Percentiles rank a stretch among this genome's conserved stretches.
Evolutionary conservation across 805 yeast genomes (phyloP).

Genomic region (Candida nanaspora): DNA sequence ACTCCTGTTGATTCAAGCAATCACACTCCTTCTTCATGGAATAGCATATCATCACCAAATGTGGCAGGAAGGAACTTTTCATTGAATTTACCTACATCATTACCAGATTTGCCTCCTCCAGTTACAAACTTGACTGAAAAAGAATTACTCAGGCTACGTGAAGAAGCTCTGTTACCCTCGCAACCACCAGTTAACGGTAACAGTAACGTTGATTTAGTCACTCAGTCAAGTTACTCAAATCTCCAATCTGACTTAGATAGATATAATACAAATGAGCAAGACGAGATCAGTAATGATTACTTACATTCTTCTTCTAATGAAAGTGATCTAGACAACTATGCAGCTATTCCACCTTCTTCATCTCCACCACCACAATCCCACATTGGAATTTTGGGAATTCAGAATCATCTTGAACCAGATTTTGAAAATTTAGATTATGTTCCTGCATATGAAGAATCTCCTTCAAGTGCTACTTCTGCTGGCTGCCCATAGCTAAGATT

Average conservation of each 20-base stretch:
- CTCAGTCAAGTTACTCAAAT: not conserved
- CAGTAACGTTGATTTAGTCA: not conserved
- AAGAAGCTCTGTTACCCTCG: conserved; percentile 58
- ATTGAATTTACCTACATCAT: conserved; percentile 1
- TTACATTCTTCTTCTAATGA: not conserved
- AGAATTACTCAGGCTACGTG: conserved; percentile 44
- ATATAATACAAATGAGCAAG: not conserved
- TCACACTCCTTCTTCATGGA: conserved; percentile 3
- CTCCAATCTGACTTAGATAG: not conserved
- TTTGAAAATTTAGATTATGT: conserved; percentile 3
- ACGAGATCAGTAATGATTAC: not conserved
- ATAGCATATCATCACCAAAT: too few relatives aligned
- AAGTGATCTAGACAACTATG: not conserved
- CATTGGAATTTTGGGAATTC: not conserved
- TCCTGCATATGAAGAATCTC: conserved; percentile 3
- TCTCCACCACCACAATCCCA: not conserved
- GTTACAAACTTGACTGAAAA: conserved; percentile 43
- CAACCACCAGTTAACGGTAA: conserved; percentile 27
- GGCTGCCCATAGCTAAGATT: not conserved
- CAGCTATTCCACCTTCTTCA: not conserved
- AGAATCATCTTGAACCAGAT: not conserved
- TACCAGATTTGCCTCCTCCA: not conserved
- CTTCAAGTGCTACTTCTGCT: not conserved
- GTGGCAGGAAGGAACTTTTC: too few relatives aligned
- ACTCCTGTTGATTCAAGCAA: conserved; percentile 1